Base-by-base conservation (phyloP, 345 rosid genomes). In the Citrus unshiu region DNA sequence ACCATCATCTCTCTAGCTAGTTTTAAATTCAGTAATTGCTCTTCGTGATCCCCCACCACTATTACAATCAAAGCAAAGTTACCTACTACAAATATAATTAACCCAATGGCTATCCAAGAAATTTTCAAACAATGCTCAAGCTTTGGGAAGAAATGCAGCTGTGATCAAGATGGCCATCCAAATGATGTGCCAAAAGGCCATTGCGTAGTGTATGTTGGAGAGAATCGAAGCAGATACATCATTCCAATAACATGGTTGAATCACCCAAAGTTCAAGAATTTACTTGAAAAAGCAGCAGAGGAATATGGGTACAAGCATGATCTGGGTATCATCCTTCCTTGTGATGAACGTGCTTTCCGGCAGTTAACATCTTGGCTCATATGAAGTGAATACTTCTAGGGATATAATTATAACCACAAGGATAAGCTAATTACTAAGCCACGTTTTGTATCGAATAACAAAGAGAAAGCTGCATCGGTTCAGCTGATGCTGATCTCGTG, bases 101-200 rank as follows among this genome's bases (percentile, higher is more conserved):
- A 54, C 68, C 78, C 88, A 25, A 73, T 81, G 71, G 54, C 90
- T 18, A 39, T 91, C 19, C 88, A 87, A 60, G 79, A 87, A 70
- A 90, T 90, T 32, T 54, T 93, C 32, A 90, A 82, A 54, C 85
- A 83, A 76, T 89, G 93, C 72, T 93, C 94, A 22, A 91, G 94
- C 76, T 85, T 88, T 13, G 94, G 91, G 60, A 91, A 84, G 83
- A 90, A 84, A 80, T 81, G 84, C 8, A 81, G 84, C 9, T 66
- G 70, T 61, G 83, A 80, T 59, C 35, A 40, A 74, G 75, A 73
- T 35, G 81, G 85, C 14, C 82, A 85, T 19, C 98, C 97, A 7
- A 74, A 79, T 60, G 97, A 96, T 57, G 97, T 96, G 29, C 99
- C 99, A 1, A 94, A 84, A 87, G 98, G 99, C 1, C 99, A 96